Conservation (phyloP, 1,284 basidiomycete species). For the Serendipita sp. region DNA sequence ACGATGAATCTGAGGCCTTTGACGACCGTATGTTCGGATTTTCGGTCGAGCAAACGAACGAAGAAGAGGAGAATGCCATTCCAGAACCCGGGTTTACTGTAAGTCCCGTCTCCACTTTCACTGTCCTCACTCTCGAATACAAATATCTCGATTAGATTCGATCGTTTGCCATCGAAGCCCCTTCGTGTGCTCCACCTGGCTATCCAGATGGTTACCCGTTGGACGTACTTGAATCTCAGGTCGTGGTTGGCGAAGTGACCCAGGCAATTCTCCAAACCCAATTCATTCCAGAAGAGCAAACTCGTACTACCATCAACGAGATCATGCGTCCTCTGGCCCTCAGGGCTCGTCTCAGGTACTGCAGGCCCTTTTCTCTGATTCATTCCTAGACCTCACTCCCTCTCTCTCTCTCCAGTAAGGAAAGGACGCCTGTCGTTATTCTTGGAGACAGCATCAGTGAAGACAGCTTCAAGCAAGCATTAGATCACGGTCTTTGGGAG, state of each 20-base stretch:
- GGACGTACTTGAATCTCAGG: neutral
- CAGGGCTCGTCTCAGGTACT: neutral
- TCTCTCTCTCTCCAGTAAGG: neutral
- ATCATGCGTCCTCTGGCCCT: neutral
- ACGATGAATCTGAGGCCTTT: conserved; percentile 20
- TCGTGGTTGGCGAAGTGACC: neutral
- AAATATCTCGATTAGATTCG: neutral
- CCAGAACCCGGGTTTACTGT: conserved; percentile 31
- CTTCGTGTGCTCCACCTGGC: neutral
- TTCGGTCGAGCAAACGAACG: conserved; percentile 39
- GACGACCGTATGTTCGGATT: conserved; percentile 37
- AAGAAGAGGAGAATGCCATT: conserved; percentile 39
- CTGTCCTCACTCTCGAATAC: neutral
- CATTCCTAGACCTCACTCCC: neutral
- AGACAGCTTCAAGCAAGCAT: neutral
- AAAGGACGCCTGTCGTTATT: neutral
- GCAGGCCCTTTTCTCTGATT: neutral
- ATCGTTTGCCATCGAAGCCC: neutral
- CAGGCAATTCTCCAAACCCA: neutral
- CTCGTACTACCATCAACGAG: neutral
- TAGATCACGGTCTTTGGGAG: neutral
- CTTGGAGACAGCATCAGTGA: neutral
- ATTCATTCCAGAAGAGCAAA: neutral
- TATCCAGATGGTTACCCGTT: neutral
- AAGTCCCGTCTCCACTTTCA: neutral